Base-by-base conservation (phyloP, 2,329 filamentous ascomycete genomes). In the Ophiobolus disseminans region DNA sequence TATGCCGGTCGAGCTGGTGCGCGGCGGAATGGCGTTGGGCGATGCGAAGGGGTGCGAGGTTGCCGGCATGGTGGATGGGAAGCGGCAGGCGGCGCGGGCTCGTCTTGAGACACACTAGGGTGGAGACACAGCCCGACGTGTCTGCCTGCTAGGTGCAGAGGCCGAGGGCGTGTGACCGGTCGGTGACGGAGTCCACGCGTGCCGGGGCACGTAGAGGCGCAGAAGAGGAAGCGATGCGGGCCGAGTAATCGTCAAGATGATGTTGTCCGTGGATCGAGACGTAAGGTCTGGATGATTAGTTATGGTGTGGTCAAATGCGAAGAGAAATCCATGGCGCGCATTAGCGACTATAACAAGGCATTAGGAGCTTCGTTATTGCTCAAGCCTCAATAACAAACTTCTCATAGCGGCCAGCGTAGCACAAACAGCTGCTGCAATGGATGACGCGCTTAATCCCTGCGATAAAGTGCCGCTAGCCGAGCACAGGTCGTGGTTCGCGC, bases 11-110 rank as follows among this genome's bases (percentile, higher is more conserved):
- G 70, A 73, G 57, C 65, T 69, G 11, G 70, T 73, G 53, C 72
- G 69, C 40, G 72, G 72, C 11, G 72, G 72, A 14, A 74, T 74
- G 17, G 69, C 71, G 62, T 74, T 74, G 26, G 72, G 72, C 19
- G 69, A 73, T 16, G 65, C 62, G 50, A 68, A 70, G 32, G 68
- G 68, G 50, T 66, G 66, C 48, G 48, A 49, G 20, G 53, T 44
- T 8, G 53, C 40, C 35, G 61, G 44, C 63, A 66, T 66, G 44
- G 42, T 53, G 52, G 25, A 16, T 16, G 4, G 5, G 6, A 16
- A 26, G 30, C 40, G 39, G 36, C 44, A 42, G 30, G 30, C 42
- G 17, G 41, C 20, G 20, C 34, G 36, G 20, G 36, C 31, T 48
- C 36, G 21, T 31, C 34, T 36, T 2, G 21, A 13, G 32, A 14